These are phyloP conservation scores for Sherardia arvensis DNA, from an alignment of 257 asterid species.

Conservation along the genomic window DNA sequence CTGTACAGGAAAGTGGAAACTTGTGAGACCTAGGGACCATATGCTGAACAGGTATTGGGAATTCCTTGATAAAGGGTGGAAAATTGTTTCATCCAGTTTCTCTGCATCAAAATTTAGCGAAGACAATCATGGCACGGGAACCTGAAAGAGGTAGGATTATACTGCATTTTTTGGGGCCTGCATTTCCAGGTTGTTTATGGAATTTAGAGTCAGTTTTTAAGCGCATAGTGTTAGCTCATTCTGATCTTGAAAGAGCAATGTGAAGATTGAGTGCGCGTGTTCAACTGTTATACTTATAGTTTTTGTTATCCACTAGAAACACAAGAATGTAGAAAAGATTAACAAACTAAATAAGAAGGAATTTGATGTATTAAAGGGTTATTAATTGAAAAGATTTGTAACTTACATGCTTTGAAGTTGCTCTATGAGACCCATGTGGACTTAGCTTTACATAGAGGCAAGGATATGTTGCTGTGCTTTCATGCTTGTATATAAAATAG, in stretches of 20 bases:
- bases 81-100: neutral
- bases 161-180: neutral
- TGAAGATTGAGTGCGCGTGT: neutral
- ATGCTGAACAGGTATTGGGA: conserved; percentile 73
- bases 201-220: neutral
- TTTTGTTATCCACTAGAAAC: neutral
- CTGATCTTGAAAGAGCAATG: neutral
- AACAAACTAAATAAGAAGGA: neutral
- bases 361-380: neutral
- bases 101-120: neutral
- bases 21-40: conserved; percentile 53
- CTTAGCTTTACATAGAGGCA: neutral
- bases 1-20: conserved; percentile 60
- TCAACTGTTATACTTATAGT: neutral
- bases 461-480: neutral
- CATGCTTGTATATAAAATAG: neutral
- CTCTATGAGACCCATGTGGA: neutral
- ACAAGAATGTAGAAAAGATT: neutral
- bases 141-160: neutral
- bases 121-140: neutral
- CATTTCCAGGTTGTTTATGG: neutral
- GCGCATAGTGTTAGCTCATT: neutral
- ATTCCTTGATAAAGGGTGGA: conserved; percentile 24
- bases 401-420: neutral
- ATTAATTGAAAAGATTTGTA: neutral